phyloP scores from a whole-genome alignment of 441 rosid species.

The Adansonia rubrostipa region DNA sequence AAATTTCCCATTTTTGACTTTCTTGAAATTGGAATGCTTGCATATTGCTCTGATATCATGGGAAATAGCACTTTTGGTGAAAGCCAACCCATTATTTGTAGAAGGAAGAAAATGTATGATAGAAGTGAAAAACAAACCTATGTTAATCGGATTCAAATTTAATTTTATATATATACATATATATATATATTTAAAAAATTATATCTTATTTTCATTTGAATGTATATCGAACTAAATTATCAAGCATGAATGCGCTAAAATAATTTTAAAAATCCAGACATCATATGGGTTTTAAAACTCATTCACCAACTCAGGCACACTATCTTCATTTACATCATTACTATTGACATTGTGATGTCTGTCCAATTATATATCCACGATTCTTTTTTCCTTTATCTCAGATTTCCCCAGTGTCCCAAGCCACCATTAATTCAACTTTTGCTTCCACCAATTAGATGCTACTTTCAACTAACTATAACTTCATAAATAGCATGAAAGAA shows the following conservation, averaged over 20 bases:
- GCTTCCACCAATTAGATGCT: not conserved
- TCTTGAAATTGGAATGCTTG: not conserved
- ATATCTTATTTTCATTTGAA: too few species aligned
- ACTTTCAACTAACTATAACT: not conserved
- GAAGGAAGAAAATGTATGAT: not conserved
- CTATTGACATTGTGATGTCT: not conserved
- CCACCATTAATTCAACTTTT: not conserved
- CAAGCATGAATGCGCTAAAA: too few species aligned
- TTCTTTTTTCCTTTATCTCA: not conserved
- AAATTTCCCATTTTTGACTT: not conserved
- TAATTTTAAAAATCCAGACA: too few species aligned
- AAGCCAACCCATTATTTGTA: not conserved
- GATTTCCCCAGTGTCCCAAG: not conserved
- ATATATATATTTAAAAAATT: too few species aligned
- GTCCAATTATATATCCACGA: not conserved
- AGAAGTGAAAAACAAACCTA: too few species aligned
- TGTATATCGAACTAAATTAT: too few species aligned
- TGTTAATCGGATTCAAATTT: too few species aligned
- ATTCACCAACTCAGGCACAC: not conserved
- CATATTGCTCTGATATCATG: not conserved
- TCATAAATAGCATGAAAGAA: not conserved
- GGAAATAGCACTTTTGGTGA: not conserved
- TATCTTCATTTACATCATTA: not conserved
- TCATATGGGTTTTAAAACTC: not conserved
- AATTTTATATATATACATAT: too few species aligned